Percentiles rank a stretch among this genome's conserved stretches.
These are phyloP conservation scores for Cladophialophora psammophila DNA, from an alignment of 2,329 filamentous ascomycete species.

Conservation along the genomic window DNA sequence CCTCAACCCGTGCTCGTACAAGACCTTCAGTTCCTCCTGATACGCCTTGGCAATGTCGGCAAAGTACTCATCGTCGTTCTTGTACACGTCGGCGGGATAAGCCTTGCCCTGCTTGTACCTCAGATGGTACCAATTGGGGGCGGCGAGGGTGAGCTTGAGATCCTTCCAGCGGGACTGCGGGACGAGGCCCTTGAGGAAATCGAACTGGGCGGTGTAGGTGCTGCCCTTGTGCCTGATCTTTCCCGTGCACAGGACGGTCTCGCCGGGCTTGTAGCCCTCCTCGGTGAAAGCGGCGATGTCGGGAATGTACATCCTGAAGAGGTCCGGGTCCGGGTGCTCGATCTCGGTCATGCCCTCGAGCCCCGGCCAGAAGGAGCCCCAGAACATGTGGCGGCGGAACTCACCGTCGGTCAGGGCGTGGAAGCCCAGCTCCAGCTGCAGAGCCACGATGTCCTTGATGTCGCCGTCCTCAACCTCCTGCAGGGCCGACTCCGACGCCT, in stretches of 20 bases:
- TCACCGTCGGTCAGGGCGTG: constrained; percentile 73
- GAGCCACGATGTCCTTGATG: constrained; percentile 69
- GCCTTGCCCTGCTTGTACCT: constrained; percentile 57
- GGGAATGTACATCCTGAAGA: constrained; percentile 61
- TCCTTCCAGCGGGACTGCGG: constrained; percentile 64
- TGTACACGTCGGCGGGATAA: constrained; percentile 59
- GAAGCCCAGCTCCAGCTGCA: constrained; percentile 69
- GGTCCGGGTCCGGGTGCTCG: constrained; percentile 50
- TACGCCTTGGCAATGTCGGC: constrained; percentile 67
- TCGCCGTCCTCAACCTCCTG: constrained; percentile 68
- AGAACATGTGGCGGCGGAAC: constrained; percentile 63
- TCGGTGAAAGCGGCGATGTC: constrained; percentile 65
- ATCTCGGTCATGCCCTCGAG: constrained; percentile 60
- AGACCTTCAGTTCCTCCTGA: constrained; percentile 60
- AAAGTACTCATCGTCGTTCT: constrained; percentile 64
- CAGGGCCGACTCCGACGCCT: constrained; percentile 63
- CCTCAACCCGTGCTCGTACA: constrained; percentile 64
- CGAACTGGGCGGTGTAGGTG: constrained; percentile 56
- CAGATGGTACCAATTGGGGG: constrained; percentile 69
- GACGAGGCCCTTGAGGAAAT: constrained; percentile 62
- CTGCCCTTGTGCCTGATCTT: constrained; percentile 59
- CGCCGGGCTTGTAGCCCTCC: constrained; percentile 57
- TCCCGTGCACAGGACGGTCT: constrained; percentile 58
- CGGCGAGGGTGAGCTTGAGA: constrained; percentile 68
- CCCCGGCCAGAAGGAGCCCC: constrained; percentile 56